Conservation (phyloP, 2,329 filamentous ascomycete species). For the Aspergillus ruber region DNA sequence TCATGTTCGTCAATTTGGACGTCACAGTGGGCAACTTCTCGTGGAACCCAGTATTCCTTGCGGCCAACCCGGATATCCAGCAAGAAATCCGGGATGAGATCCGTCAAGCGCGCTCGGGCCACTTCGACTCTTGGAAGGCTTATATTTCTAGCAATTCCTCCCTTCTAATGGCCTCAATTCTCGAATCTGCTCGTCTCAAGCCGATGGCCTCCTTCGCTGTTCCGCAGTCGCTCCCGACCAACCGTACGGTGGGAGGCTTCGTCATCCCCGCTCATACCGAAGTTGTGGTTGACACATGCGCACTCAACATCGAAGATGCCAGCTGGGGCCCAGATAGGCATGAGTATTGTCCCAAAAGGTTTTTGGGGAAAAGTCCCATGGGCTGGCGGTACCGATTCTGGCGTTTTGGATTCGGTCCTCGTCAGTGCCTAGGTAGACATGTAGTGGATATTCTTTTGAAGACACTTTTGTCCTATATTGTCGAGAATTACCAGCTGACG, state of each 20-base stretch:
- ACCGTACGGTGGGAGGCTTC: slow-evolving; percentile 28
- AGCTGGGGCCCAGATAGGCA: slow-evolving; percentile 35
- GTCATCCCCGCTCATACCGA: slow-evolving; percentile 33
- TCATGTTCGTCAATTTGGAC: slow-evolving; percentile 44
- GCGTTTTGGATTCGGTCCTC: too few relatives aligned
- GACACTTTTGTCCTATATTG: too few relatives aligned
- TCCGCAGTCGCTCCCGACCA: slow-evolving; percentile 34
- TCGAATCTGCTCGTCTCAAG: slow-evolving; percentile 34
- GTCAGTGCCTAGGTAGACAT: too few relatives aligned
- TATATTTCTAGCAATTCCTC: slow-evolving; percentile 22
- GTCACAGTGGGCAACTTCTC: slow-evolving; percentile 39
- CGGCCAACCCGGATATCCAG: slow-evolving; percentile 29
- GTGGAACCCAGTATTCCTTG: slow-evolving; percentile 41
- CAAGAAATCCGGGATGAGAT: slow-evolving; percentile 14
- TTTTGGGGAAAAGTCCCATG: slow-evolving; percentile 2
- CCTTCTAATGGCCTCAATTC: slow-evolving; percentile 29
- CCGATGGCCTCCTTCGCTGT: slow-evolving; percentile 39
- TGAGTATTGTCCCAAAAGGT: slow-evolving; percentile 28
- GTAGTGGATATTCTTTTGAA: too few relatives aligned
- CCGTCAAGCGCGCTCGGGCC: background rate
- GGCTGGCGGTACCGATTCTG: too few relatives aligned
- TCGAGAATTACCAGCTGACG: too few relatives aligned
- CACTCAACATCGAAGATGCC: slow-evolving; percentile 36
- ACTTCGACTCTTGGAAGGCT: slow-evolving; percentile 15
- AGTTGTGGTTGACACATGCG: slow-evolving; percentile 40